Percentiles rank a stretch among this genome's conserved stretches.
Evolutionary conservation across 2,329 filamentous ascomycete species (phyloP).

Genomic region (Ceratocystis variospora): DNA sequence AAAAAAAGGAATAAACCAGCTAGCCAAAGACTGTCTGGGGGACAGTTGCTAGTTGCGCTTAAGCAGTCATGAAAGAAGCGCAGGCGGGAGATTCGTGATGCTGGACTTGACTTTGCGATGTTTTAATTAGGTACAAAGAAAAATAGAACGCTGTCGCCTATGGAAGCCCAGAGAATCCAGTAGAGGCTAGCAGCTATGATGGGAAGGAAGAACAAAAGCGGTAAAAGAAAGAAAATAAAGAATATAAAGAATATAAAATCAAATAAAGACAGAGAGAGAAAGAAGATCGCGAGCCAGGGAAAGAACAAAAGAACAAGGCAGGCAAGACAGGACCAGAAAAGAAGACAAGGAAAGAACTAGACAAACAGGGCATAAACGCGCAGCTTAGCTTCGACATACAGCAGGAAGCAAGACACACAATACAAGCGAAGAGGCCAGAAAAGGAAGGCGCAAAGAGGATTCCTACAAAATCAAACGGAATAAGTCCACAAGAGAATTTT

Average conservation of each 20-base stretch:
- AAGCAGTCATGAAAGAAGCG: neutral
- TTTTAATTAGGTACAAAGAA: neutral
- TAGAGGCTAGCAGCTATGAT: neutral
- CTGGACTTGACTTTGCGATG: too few species aligned
- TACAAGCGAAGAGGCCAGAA: neutral
- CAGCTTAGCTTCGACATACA: neutral
- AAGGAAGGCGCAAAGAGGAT: neutral
- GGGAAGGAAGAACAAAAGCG: neutral
- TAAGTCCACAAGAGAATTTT: neutral
- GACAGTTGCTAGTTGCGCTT: neutral
- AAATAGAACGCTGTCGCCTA: neutral
- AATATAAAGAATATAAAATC: neutral
- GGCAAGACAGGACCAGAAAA: neutral
- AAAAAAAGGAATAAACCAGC: constrained; percentile 3
- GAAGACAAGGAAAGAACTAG: constrained; percentile 2
- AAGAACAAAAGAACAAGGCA: constrained; percentile 2
- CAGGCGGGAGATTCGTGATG: neutral
- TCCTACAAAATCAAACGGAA: neutral
- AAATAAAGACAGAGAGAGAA: neutral
- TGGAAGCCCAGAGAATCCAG: neutral
- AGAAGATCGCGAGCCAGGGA: neutral
- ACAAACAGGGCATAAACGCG: neutral
- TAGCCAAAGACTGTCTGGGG: neutral
- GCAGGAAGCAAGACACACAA: constrained; percentile 1
- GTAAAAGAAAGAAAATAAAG: neutral